phyloP scores from a whole-genome alignment of 768 basidiomycete species.

The Thelephora ganbajun region DNA sequence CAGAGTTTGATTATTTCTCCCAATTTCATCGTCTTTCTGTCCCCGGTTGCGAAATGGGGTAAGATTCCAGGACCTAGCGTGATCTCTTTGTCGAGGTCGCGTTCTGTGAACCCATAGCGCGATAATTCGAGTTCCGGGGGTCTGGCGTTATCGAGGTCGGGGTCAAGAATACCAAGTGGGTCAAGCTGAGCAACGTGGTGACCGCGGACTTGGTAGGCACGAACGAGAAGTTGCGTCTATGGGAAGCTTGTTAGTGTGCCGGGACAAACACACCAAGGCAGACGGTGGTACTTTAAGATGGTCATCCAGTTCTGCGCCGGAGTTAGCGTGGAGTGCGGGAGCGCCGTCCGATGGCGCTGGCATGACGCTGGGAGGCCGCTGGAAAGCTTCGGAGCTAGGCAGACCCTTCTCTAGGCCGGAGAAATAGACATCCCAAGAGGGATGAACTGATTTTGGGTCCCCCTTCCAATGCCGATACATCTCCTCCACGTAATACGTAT shows the following conservation, averaged over 20 bases:
- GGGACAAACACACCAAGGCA: background rate
- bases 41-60: slow-evolving; percentile 84
- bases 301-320: slow-evolving; percentile 74
- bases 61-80: slow-evolving; percentile 91
- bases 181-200: slow-evolving; percentile 95
- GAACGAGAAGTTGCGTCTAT: slow-evolving; percentile 92
- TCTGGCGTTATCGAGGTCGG: slow-evolving; percentile 64
- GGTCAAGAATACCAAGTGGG: slow-evolving; percentile 84
- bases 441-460: slow-evolving; percentile 85
- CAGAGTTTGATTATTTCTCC: slow-evolving; percentile 84
- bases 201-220: slow-evolving; percentile 97
- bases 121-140: slow-evolving; percentile 90
- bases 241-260: background rate
- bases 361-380: slow-evolving; percentile 64
- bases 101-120: slow-evolving; percentile 89
- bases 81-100: slow-evolving; percentile 90
- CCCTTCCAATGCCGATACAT: slow-evolving; percentile 91
- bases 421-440: slow-evolving; percentile 92
- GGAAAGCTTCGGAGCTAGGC: slow-evolving; percentile 66
- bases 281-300: slow-evolving; percentile 68
- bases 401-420: slow-evolving; percentile 85
- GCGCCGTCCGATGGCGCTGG: slow-evolving; percentile 68
- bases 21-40: slow-evolving; percentile 76
- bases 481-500: slow-evolving; percentile 90
- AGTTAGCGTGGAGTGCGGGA: slow-evolving; percentile 53